Base-by-base conservation (phyloP, 371 early-diverging fungal species). In the Batrachochytrium dendrobatidis region DNA sequence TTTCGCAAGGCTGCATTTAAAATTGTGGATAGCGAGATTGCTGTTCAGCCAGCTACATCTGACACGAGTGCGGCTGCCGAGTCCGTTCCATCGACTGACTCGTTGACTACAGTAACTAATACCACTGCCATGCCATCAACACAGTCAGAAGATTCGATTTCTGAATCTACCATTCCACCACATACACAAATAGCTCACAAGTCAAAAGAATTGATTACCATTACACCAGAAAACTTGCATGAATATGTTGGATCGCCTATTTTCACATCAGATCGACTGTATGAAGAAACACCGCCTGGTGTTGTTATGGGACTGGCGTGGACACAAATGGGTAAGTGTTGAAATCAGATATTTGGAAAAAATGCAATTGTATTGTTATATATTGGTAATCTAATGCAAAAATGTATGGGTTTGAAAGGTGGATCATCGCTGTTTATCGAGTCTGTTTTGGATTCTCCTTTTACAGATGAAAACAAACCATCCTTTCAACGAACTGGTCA, bases 231-330 rank as follows among this genome's bases (percentile, higher is more conserved):
- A 1, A 86, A 85, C 56, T 75, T 97, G 57, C 91, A 90, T 65
- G 89, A 92, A 43, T 97, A 86, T 69, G 95, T 95, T 30, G 98
- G 96, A 3, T 84, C 86, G 22, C 92, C 95, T 12, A 75, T 90
- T 6, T 97, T 84, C 72, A 86, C 86, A 34, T 76, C 87, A 15
- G 98, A 97, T 62, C 75, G 95, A 29, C 78, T 97, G 55, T 97
- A 95, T 67, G 91, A 91, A 22, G 68, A 68, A 15, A 92, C 94
- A 0, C 92, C 91, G 8, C 83, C 92, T 15, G 96, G 96, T 55
- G 94, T 95, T 18, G 90, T 94, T 22, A 94, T 92, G 91, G 96
- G 96, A 15, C 76, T 95, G 43, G 96, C 96, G 3, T 95, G 94
- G 95, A 95, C 94, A 0, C 83, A 85, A 45, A 87, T 92, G 87